Percentiles rank a stretch among this genome's conserved stretches.
Conservation (phyloP, 2,329 filamentous ascomycete genomes). For the Aspergillus terreus region DNA sequence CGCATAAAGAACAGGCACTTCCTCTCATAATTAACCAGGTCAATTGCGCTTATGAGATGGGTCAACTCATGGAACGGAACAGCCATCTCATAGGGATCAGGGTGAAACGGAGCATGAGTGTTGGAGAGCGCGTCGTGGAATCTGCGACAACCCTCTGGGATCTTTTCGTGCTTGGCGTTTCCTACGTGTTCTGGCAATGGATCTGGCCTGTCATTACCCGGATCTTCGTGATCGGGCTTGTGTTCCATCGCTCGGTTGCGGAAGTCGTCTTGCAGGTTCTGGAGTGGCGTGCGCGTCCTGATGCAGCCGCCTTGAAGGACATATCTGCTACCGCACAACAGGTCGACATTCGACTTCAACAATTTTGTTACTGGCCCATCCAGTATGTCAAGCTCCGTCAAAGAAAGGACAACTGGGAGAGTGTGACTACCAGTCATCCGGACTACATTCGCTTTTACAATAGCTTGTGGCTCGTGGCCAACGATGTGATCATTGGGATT, state of each 20-base stretch:
- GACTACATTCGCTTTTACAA: conserved; percentile 99
- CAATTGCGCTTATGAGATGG: conserved; percentile 91
- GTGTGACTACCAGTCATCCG: conserved; percentile 88
- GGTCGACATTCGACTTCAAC: conserved; percentile 91
- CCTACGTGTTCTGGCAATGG: conserved; percentile 69
- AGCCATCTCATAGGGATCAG: conserved; percentile 78
- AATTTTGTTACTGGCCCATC: conserved; percentile 98
- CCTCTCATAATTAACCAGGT: conserved; percentile 84
- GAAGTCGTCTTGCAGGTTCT: conserved; percentile 75
- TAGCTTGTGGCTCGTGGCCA: conserved; percentile 95
- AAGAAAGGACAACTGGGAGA: conserved; percentile 89
- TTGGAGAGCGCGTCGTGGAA: conserved; percentile 90
- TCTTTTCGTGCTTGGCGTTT: conserved; percentile 64
- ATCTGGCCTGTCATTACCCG: conserved; percentile 71
- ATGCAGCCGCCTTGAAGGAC: conserved; percentile 84
- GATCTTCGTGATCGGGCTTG: conserved; percentile 71
- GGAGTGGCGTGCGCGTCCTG: conserved; percentile 77
- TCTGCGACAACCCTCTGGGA: conserved; percentile 85
- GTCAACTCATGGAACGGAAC: conserved; percentile 82
- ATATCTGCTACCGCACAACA: conserved; percentile 96
- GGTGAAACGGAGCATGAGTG: conserved; percentile 79
- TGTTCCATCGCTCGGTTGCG: conserved; percentile 74
- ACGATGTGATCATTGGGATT: conserved; percentile 98
- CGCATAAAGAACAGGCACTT: conserved; percentile 77
- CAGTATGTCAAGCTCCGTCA: conserved; percentile 90